Evolutionary conservation across 148 eudicot genomes (phyloP), one percentile per base, ranked within the genome.

Genomic region (Vaccinium macrocarpon): DNA sequence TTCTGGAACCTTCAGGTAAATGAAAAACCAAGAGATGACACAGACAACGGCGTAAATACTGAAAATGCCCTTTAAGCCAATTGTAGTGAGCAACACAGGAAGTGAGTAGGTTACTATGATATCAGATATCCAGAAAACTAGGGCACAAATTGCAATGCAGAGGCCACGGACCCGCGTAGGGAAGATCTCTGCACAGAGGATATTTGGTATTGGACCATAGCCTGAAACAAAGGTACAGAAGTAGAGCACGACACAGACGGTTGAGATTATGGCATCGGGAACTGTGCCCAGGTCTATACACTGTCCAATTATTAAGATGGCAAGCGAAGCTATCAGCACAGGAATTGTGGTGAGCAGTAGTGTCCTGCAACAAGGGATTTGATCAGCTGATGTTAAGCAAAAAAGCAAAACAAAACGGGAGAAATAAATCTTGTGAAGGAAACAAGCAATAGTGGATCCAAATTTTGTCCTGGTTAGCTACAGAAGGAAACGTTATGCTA

Each of bases 121-220:
- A 86, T 95, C 94, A 12, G 91, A 81, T 8, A 89, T 83, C 98
- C 98, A 95, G 88, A 85, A 95, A 27, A 85, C 92, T 8, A 95
- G 82, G 27, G 94, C 96, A 76, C 95, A 91, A 21, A 95, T 93
- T 50, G 99, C 98, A 21, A 97, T 97, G 91, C 99, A 97, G 8
- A 95, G 81, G 38, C 99, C 99, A n/a, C 99, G 95, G 23, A 95
- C 98, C n/a, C 92, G 84, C 23, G 99, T 97, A 1, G 99, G 99
- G 86, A 97, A 97, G 83, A 97, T 97, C 86, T 97, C 99, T 0
- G 99, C 86, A 77, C 98, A 97, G 27, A 97, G 86, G 66, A 95
- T 97, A 82, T 97, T 97, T 1, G 99, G 99, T 77, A 95, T 88
- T 35, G 99, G 99, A 15, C 99, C 98, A 68, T 92, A 97, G 2